These are phyloP conservation scores for Rhinocladiella similis DNA, from an alignment of 2,329 filamentous ascomycete genomes.

Conservation along the genomic window DNA sequence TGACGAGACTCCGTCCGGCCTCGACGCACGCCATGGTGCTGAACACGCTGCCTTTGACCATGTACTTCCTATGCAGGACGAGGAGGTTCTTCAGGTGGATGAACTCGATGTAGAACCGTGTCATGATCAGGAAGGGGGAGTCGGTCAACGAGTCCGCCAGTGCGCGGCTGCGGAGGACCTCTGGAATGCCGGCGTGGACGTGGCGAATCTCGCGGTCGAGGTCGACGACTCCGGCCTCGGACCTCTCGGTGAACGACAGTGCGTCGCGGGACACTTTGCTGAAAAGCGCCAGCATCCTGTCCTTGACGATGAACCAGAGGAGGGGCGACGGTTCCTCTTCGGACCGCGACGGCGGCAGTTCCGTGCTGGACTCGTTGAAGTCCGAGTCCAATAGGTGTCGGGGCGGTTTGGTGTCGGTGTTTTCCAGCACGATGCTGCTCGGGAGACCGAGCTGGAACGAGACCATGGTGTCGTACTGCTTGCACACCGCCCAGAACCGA, in stretches of 20 bases:
- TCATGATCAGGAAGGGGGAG: slow-evolving; percentile 52
- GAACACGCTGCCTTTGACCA: slow-evolving; percentile 42
- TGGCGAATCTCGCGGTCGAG: slow-evolving; percentile 29
- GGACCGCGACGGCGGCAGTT: slow-evolving; percentile 56
- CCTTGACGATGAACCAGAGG: slow-evolving; percentile 35
- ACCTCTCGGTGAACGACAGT: slow-evolving; percentile 28
- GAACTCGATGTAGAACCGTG: slow-evolving; percentile 54
- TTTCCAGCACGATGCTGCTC: slow-evolving; percentile 59
- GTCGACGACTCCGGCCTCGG: slow-evolving; percentile 21
- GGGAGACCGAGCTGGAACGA: slow-evolving; percentile 66
- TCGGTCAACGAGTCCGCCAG: slow-evolving; percentile 46
- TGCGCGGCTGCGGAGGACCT: slow-evolving; percentile 16
- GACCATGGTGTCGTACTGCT: slow-evolving; percentile 60
- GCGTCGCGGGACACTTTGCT: slow-evolving; percentile 32
- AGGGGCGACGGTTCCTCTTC: slow-evolving; percentile 44
- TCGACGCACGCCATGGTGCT: slow-evolving; percentile 50
- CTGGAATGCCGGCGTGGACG: slow-evolving; percentile 25
- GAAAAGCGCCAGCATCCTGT: slow-evolving; percentile 29
- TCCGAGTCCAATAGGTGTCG: slow-evolving; percentile 62
- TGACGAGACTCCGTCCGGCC: slow-evolving; percentile 49
- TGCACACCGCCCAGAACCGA: slow-evolving; percentile 41
- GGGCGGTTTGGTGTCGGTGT: slow-evolving; percentile 60
- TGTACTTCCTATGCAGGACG: slow-evolving; percentile 54
- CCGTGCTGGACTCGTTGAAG: slow-evolving; percentile 51
- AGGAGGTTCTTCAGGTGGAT: slow-evolving; percentile 53